A percentile compares a stretch with the other conserved stretches of the same genome.
Conservation (phyloP, 257 asterid species). For the Salvia miltiorrhiza region DNA sequence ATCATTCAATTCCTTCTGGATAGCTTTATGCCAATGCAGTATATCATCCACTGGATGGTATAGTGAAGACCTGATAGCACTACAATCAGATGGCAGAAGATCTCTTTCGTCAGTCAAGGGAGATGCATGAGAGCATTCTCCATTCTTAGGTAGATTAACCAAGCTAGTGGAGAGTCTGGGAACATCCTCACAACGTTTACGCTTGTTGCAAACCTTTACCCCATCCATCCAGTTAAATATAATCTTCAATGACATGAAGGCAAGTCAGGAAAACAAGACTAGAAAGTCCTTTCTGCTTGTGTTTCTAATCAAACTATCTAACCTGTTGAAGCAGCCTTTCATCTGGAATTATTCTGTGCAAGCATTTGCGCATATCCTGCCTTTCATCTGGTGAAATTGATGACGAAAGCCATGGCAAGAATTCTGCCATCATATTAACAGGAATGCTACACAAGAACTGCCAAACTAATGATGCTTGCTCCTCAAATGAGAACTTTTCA, state of each 20-base stretch:
- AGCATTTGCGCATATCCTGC: conserved; percentile 86
- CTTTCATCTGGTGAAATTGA: conserved; percentile 83
- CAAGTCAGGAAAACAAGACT: conserved; percentile 36
- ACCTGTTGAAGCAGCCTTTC: conserved; percentile 94
- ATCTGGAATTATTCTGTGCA: conserved; percentile 74
- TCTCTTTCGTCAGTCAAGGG: conserved; percentile 36
- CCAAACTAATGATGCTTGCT: conserved; percentile 97
- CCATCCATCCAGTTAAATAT: conserved; percentile 99
- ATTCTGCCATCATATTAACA: conserved; percentile 96
- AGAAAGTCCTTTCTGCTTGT: conserved; percentile 8
- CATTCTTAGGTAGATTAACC: conserved; percentile 30
- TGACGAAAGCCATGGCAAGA: conserved; percentile 95
- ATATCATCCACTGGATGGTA: conserved; percentile 77
- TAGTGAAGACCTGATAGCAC: conserved; percentile 28
- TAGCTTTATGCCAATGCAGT: conserved; percentile 93
- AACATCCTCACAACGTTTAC: conserved; percentile 60
- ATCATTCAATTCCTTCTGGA: conserved; percentile 80
- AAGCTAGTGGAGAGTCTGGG: conserved; percentile 33
- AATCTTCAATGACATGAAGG: conserved; percentile 46
- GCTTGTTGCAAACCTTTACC: conserved; percentile 60
- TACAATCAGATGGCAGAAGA: conserved; percentile 32
- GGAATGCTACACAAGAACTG: conserved; percentile 98
- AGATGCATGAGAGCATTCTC: conserved; percentile 50
- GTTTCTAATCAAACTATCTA: conserved; percentile 25
- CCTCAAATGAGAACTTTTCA: conserved; percentile 89